These are phyloP conservation scores for Rhodotorula sp. DNA, from an alignment of 1,284 basidiomycete species.

Conservation along the genomic window DNA sequence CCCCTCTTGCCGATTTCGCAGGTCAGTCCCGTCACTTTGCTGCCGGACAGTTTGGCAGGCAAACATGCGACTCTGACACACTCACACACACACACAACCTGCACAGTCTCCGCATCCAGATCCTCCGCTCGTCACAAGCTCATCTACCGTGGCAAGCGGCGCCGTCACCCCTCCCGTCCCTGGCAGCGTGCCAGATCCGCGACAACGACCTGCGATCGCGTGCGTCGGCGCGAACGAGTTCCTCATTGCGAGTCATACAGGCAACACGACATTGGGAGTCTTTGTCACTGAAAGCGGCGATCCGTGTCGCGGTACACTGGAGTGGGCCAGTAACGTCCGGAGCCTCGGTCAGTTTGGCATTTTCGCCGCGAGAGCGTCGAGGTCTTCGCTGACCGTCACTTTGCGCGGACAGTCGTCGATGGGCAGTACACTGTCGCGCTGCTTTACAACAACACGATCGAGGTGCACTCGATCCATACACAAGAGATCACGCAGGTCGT, in stretches of 20 bases:
- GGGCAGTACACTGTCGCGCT: slow-evolving; percentile 75
- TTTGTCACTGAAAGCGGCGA: slow-evolving; percentile 81
- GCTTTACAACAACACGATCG: slow-evolving; percentile 71
- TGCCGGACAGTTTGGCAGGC: neutral
- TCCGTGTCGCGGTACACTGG: slow-evolving; percentile 79
- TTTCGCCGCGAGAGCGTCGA: too few species aligned
- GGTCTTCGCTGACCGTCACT: too few species aligned
- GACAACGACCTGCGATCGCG: slow-evolving; percentile 67
- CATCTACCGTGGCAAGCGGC: neutral
- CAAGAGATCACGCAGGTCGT: slow-evolving; percentile 72
- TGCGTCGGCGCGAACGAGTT: slow-evolving; percentile 76
- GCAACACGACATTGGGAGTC: slow-evolving; percentile 65
- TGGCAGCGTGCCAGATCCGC: slow-evolving; percentile 45
- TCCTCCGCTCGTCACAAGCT: neutral
- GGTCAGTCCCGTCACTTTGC: neutral
- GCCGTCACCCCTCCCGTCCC: slow-evolving; percentile 7
- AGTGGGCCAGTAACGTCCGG: slow-evolving; percentile 75
- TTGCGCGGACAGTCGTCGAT: slow-evolving; percentile 64
- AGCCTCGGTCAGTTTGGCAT: slow-evolving; percentile 62
- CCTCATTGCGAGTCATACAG: slow-evolving; percentile 50
- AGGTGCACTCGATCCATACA: slow-evolving; percentile 74
- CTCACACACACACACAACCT: neutral
- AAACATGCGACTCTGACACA: neutral
- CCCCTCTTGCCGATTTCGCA: slow-evolving; percentile 76
- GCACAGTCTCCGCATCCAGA: slow-evolving; percentile 12